Base-by-base conservation (phyloP, 306 rosid species). In the Lathyrus oleraceus region DNA sequence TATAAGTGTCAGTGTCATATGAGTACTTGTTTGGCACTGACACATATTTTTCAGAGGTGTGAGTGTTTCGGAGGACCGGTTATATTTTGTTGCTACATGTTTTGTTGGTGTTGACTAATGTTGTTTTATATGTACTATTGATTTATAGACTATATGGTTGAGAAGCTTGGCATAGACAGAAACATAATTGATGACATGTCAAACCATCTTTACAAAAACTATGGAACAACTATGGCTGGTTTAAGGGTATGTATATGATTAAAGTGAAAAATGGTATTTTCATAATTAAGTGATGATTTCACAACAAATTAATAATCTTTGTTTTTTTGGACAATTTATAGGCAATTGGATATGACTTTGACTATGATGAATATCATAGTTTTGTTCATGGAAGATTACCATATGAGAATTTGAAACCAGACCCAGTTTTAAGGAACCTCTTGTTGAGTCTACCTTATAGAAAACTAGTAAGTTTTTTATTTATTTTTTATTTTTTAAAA, bases 201-300 rank as follows among this genome's bases (percentile, higher is more conserved):
- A 69, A 83, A 82, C 72, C 87, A 82, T 4, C 90, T 90, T 23
- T 90, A 94, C 85, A 90, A 82, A 81, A 85, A 90, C 57, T 94
- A 88, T 71, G 98, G 98, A 71, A 94, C 98, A 36, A 90, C 97
- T 63, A 94, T 91, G 97, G 95, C 99, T 78, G 97, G 99, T 60
- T 87, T 94, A 27, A 87, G 95, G 97, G 98, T 94, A 90, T 48
- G 73, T 88, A 88, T 88, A 88, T 48, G 69, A 19, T 57, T 73
- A 17, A 52, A 17, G 4, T 78, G 40, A 76, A 71, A 49, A 16
- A 19, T 25, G 70, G 38, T 51, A 48, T 8, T 74, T 8, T 74
- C 12, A 8, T 8, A 45, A 17, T 51, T 67, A 19, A 61, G 40
- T 63, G 13, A 45, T 36, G 6, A 45, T 36, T 39, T 60, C 19